Evolutionary conservation across 345 rosid genomes (phyloP), one percentile per base, ranked within the genome.

Genomic region (Hirschfeldia incana): DNA sequence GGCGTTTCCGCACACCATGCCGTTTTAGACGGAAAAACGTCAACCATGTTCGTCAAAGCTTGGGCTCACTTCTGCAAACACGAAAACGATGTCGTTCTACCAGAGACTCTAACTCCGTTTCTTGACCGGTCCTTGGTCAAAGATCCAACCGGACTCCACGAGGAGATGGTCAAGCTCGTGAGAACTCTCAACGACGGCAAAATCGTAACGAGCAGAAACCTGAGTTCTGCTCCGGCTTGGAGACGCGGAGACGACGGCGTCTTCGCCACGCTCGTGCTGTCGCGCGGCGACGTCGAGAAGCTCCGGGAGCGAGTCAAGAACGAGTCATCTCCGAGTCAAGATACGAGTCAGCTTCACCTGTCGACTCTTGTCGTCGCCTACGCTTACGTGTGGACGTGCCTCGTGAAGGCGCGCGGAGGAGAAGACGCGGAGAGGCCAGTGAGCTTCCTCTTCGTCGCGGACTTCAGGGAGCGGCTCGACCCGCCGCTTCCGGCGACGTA

Each of bases 361-460:
- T 88, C 88, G 4, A 73, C 74, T 16, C 85, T 84, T 30, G 88
- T 80, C 12, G 32, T 88, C 3, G 71, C 83, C 1, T 73, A 29
- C 39, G 81, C 91, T 0, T 80, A 86, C 53, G 33, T 28, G 21
- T 67, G 72, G n/a, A 79, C 53, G 0, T 84, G 84, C 34, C 3
- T 68, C 3, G 84, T 73, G 13, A 81, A 67, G 75, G 79, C 87
- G 0, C 73, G n/a, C n/a, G n/a, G 71, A 15, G 78, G 15, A 6
- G 83, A 69, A 11, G 6, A 58, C 0, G 29, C 0, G 2, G 81
- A 78, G 59, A 53, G 66, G 29, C 10, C 58, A 0, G 82, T 72
- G 16, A 33, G 75, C 67, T 10, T 73, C 2, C 21, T 75, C 0
- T 49, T 74, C 13, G 28, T n/a, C 0, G 82, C 30, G 11, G 69